Evolutionary conservation across 371 early-diverging fungal species (phyloP), one percentile per base, ranked within the genome.

Genomic region (Syncephalastrum sp.): DNA sequence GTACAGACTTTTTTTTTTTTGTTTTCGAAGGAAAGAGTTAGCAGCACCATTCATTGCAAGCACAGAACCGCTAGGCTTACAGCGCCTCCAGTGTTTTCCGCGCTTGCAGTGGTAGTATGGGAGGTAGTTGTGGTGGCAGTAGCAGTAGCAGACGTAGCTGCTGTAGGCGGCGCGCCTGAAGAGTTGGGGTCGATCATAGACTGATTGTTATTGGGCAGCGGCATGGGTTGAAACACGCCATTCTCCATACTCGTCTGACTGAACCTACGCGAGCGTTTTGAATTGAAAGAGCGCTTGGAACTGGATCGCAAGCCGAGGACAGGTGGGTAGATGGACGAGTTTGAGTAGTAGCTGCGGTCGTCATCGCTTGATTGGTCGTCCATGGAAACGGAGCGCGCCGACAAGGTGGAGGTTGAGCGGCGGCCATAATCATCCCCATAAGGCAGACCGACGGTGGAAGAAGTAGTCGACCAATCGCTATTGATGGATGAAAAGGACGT

Each of bases 181-280:
- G 38, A 12, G 8, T 33, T 33, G 38, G 38, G 38, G 8, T 33
- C 38, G 38, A 33, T 12, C 6, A 33, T 33, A 10, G 38, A 5
- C 8, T 5, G 38, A 33, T 5, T 10, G 8, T 33, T 47, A 14
- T 60, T 79, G 14, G 87, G 85, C 23, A 84, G 57, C 8, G 85
- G 85, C 29, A 82, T 83, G n/a, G 85, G 85, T 47, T 76, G 79
- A 58, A 86, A 86, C 0, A 65, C 61, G 4, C 83, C 83, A 52
- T 83, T 82, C 56, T 86, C 87, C 75, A 86, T 79, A 54, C 80
- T 83, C 2, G 87, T 86, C 53, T 82, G 82, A 51, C 82, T 82
- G 33, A 79, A 81, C 21, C 82, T 67, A 15, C 82, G 66, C 6
- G 78, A 68, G 44, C 86, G 69, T 42, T 83, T 77, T 5, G 68